A percentile compares a stretch with the other conserved stretches of the same genome.
Evolutionary conservation across 108 stramenopile species (phyloP).

Genomic region (Cyclotella cryptica): DNA sequence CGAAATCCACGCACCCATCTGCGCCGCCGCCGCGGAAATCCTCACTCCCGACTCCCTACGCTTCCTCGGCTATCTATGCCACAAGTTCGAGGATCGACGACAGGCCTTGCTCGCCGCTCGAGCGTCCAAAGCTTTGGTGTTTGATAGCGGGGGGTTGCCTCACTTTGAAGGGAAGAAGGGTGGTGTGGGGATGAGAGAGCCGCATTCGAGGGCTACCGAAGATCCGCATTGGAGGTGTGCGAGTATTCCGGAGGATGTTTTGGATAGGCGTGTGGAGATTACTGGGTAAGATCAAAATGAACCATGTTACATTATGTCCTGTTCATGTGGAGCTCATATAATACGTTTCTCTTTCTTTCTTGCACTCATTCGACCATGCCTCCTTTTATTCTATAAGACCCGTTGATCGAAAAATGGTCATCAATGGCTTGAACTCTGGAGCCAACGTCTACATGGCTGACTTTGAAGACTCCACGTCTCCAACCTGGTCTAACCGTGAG

Average conservation of each 20-base stretch:
- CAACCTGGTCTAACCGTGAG: conserved; percentile 79
- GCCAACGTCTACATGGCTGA: conserved; percentile 94
- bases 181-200: conserved; percentile 42
- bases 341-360: not conserved
- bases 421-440: conserved; percentile 94
- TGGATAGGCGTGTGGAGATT: conserved; percentile 93
- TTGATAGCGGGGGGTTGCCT: conserved; percentile 82
- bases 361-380: not conserved
- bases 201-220: conserved; percentile 59
- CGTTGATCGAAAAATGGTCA: conserved; percentile 91
- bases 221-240: conserved; percentile 89
- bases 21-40: conserved; percentile 75
- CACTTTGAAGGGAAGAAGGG: conserved; percentile 62
- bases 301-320: too few species aligned
- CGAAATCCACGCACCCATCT: conserved; percentile 73
- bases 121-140: conserved; percentile 61
- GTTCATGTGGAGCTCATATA: not conserved
- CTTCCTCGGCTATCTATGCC: conserved; percentile 79
- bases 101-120: conserved; percentile 65
- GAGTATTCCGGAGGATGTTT: conserved; percentile 78
- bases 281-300: conserved; percentile 73
- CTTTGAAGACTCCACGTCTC: conserved; percentile 92
- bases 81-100: conserved; percentile 81
- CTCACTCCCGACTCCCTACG: conserved; percentile 81
- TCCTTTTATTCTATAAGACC: conserved; percentile 22